Evolutionary conservation across 179 eudicot species (phyloP).

Genomic region (Beta corolliflora): DNA sequence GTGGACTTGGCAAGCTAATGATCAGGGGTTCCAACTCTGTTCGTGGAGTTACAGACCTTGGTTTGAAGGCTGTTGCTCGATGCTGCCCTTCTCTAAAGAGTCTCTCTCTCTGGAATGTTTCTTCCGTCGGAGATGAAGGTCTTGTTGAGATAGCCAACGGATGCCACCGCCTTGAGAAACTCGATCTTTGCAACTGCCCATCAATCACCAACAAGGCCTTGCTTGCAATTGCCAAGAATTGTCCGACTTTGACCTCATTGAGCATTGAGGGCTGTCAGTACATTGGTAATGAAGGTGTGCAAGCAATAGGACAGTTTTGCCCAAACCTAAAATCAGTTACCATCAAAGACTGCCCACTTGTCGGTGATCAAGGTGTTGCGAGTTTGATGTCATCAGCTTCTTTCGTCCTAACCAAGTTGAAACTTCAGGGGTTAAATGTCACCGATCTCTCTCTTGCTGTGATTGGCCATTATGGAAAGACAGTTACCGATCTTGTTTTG

Average conservation of each 20-base stretch:
- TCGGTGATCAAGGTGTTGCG: conserved; percentile 80
- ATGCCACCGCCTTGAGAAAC: conserved; percentile 67
- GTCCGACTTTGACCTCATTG: conserved; percentile 54
- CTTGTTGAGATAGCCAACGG: conserved; percentile 70
- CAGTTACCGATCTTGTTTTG: conserved; percentile 53
- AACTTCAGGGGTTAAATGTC: conserved; percentile 62
- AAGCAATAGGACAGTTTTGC: conserved; percentile 65
- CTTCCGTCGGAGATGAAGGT: conserved; percentile 75
- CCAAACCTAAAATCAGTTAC: conserved; percentile 53
- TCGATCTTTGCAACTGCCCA: conserved; percentile 67
- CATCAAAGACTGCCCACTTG: conserved; percentile 61
- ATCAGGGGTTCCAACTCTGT: conserved; percentile 53
- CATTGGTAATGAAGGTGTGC: conserved; percentile 60
- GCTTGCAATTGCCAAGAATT: conserved; percentile 56
- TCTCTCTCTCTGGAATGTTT: conserved; percentile 67
- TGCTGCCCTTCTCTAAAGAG: conserved; percentile 72
- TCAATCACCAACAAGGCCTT: conserved; percentile 60
- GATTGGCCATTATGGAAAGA: conserved; percentile 66
- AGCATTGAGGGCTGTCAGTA: conserved; percentile 59
- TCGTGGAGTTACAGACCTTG: conserved; percentile 61
- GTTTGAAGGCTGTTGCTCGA: conserved; percentile 70
- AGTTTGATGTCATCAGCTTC: conserved; percentile 61
- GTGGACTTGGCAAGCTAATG: conserved; percentile 81
- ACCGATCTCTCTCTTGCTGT: conserved; percentile 78
- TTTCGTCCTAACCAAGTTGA: conserved; percentile 51